phyloP scores from a whole-genome alignment of 2,329 filamentous ascomycete species.

The Fusarium secorum region DNA sequence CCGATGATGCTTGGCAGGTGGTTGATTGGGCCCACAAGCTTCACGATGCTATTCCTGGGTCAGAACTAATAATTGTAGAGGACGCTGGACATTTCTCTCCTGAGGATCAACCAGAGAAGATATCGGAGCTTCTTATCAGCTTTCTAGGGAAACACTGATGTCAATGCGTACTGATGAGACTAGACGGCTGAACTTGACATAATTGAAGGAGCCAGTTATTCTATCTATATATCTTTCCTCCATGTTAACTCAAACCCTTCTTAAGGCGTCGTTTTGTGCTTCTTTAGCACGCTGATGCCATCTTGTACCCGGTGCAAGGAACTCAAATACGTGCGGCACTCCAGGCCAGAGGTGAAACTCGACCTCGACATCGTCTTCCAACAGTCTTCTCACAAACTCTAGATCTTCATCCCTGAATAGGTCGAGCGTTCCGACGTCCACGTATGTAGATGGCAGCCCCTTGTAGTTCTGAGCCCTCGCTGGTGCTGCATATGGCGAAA shows the following conservation, averaged over 20 bases:
- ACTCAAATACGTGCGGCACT: slow-evolving; percentile 35
- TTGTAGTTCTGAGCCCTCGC: slow-evolving; percentile 20
- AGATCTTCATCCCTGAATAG: slow-evolving; percentile 32
- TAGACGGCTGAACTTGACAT: not conserved
- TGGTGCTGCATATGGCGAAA: slow-evolving; percentile 32
- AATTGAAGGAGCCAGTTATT: too few species aligned
- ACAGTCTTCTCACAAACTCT: slow-evolving; percentile 28
- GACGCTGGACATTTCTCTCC: slow-evolving; percentile 44
- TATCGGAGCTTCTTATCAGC: slow-evolving; percentile 13
- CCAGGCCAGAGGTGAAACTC: slow-evolving; percentile 38
- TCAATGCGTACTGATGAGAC: not conserved
- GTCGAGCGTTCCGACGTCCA: slow-evolving; percentile 33
- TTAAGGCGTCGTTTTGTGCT: slow-evolving; percentile 18
- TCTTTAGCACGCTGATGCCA: slow-evolving; percentile 20
- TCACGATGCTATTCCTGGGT: slow-evolving; percentile 42
- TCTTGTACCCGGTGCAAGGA: slow-evolving; percentile 19
- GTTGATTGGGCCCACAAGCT: slow-evolving; percentile 46
- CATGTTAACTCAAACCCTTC: not conserved
- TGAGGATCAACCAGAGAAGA: slow-evolving; percentile 42
- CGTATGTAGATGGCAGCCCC: slow-evolving; percentile 24
- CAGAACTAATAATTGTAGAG: slow-evolving; percentile 40
- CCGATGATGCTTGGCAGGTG: slow-evolving; percentile 45
- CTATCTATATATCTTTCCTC: not conserved
- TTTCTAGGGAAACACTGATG: slow-evolving; percentile 15
- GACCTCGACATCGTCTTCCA: slow-evolving; percentile 32